These are phyloP conservation scores for Verticillium tricorpus DNA, from an alignment of 2,329 filamentous ascomycete species.

Conservation along the genomic window DNA sequence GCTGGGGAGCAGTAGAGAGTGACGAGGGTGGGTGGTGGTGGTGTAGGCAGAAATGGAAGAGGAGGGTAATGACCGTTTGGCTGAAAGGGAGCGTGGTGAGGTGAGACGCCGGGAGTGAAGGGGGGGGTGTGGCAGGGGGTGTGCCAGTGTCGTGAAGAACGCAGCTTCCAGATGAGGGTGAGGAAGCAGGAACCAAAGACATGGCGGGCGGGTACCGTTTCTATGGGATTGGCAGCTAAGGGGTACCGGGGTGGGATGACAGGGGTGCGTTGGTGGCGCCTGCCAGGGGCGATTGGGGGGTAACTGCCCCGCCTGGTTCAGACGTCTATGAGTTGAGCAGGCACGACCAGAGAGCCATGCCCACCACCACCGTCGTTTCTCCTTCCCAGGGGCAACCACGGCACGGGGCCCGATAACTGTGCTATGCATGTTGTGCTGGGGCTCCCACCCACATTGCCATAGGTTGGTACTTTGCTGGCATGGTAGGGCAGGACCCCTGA, in stretches of 20 bases:
- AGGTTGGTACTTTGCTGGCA: no score
- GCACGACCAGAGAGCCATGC: not conserved
- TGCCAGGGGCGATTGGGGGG: not conserved
- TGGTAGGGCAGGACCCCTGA: no score
- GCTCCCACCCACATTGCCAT: no score
- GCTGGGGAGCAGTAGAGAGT: not conserved
- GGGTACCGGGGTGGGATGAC: not conserved
- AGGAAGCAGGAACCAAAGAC: conserved; percentile 1
- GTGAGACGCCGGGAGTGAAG: not conserved
- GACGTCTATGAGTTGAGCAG: not conserved
- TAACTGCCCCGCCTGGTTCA: not conserved
- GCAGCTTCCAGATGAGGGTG: conserved; percentile 1
- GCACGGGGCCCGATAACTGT: not conserved
- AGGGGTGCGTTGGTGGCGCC: not conserved
- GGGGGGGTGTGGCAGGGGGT: not conserved
- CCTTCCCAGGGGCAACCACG: not conserved
- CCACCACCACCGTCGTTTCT: not conserved
- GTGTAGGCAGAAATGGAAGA: not conserved
- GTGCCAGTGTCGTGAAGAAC: conserved; percentile 1
- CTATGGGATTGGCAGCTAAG: not conserved
- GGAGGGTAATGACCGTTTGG: not conserved
- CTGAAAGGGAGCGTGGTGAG: not conserved
- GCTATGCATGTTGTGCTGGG: not conserved
- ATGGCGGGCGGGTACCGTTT: conserved; percentile 1
- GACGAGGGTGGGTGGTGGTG: not conserved